Evolutionary conservation across 257 asterid genomes (phyloP), one percentile per base, ranked within the genome.

Genomic region (Forsythia viridissima): DNA sequence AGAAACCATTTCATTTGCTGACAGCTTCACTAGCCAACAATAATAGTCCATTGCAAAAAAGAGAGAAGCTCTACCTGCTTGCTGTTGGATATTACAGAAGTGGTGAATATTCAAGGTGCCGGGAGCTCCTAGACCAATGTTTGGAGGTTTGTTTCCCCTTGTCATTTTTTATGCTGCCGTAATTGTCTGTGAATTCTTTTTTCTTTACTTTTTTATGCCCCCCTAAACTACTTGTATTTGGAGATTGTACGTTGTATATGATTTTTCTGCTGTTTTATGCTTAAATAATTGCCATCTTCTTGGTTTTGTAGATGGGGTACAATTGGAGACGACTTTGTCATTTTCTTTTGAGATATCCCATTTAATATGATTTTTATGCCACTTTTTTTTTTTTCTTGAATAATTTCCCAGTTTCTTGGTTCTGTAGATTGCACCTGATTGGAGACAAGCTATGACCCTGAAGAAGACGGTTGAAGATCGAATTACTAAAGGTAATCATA

Each of bases 361-460:
- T 48, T 11, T 48, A 48, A 48, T 48, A 48, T 4, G 59, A 4
- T 15, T 48, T 48, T 13, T 48, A 2, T 48, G 20, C 20, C 59
- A 15, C 20, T 15, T 43, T 43, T 41, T 43, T 43, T 43, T 48
- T 4, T 1, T n/a, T 4, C 42, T 41, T 2, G 43, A 48, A 48
- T 15, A 48, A 48, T 48, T 48, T 10, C n/a, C 6, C 9, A 15
- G 20, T 15, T 15, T 15, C 59, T 48, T 48, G 59, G 21, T 18
- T 30, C 34, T 30, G 73, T 66, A 93, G 97, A 91, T 93, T 87
- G 93, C 90, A 57, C 94, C 95, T 0, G 92, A 91, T 75, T 91
- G 93, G 93, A 89, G 94, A 75, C 96, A 91, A 84, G 94, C 98
- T 67, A 80, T 87, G 68, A 82, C 89, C 67, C 88, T 93, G 41